Evolutionary conservation across 768 basidiomycete species (phyloP), one percentile per base, ranked within the genome.

Genomic region (Lactarius indigo): DNA sequence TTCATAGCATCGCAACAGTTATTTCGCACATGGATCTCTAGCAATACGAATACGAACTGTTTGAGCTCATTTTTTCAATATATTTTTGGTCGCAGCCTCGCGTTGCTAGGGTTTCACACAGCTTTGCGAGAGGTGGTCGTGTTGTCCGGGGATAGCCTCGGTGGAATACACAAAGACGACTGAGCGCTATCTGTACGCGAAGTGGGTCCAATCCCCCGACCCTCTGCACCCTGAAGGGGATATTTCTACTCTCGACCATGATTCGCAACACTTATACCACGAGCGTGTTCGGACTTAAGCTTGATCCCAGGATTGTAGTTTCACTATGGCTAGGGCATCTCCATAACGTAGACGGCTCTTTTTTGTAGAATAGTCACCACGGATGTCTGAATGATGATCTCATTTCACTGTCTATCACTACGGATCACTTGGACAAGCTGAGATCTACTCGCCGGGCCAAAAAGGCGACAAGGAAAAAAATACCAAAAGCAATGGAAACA

Each of bases 401-500:
- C 71, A 80, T 77, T 65, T 60, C 33, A 23, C 26, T n/a, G 18
- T 56, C 57, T 37, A 59, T 39, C 15, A 37, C 18, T 37, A 63
- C 15, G 17, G 5, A 35, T 64, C 52, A 68, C 20, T 68, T 68
- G 5, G 66, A 63, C 68, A 88, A 79, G 58, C 80, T 79, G 63
- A 81, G 76, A 72, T 87, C 84, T 28, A 87, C 78, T 30, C 87
- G 79, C 73, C 82, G 81, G 68, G 80, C 77, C 33, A 72, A 75
- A 69, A 81, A 75, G 54, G 77, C 80, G 63, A 80, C 74, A 68
- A 79, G 74, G 76, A 96, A 96, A 56, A 94, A 66, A 54, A 81
- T 79, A 61, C 91, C 77, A 76, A 90, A 86, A 1, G 88, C 92
- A 20, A 81, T 79, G 10, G 88, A 85, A 31, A 96, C 92, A 13